These are phyloP conservation scores for Pyricularia grisea DNA, from an alignment of 2,329 filamentous ascomycete species.

Conservation along the genomic window DNA sequence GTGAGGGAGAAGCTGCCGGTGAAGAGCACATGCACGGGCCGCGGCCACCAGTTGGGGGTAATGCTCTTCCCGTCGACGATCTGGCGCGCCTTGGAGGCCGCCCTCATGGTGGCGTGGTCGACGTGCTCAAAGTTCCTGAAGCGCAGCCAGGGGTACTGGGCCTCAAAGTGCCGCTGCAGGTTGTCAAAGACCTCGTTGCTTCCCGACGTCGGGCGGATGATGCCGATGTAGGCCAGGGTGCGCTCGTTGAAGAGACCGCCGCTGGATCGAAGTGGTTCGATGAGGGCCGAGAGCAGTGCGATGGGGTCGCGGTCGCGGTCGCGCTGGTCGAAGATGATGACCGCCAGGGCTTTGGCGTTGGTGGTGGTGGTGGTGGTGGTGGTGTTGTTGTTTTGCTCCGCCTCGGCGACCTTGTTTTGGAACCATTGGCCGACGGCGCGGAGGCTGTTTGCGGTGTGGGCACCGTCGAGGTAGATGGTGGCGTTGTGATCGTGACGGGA, in stretches of 20 bases:
- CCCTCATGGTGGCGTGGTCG: background rate
- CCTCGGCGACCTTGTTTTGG: slow-evolving; percentile 32
- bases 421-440: slow-evolving; percentile 79
- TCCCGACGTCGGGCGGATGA: slow-evolving; percentile 8
- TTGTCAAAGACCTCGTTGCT: background rate
- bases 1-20: slow-evolving; percentile 31
- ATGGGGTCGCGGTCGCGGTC: slow-evolving; percentile 47
- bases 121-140: background rate
- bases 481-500: background rate
- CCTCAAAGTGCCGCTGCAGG: background rate
- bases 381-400: background rate
- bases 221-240: background rate
- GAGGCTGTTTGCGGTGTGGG: slow-evolving; percentile 87
- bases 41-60: background rate
- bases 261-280: slow-evolving; percentile 20
- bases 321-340: slow-evolving; percentile 86
- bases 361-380: too few relatives aligned
- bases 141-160: background rate
- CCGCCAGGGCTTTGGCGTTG: slow-evolving; percentile 7
- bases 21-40: slow-evolving; percentile 23
- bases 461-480: slow-evolving; percentile 66
- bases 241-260: slow-evolving; percentile 12
- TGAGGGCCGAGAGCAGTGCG: slow-evolving; percentile 40
- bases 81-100: background rate
- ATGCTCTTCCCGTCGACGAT: background rate